phyloP scores from a whole-genome alignment of 75 land plant species.

The Cupressus sempervirens region DNA sequence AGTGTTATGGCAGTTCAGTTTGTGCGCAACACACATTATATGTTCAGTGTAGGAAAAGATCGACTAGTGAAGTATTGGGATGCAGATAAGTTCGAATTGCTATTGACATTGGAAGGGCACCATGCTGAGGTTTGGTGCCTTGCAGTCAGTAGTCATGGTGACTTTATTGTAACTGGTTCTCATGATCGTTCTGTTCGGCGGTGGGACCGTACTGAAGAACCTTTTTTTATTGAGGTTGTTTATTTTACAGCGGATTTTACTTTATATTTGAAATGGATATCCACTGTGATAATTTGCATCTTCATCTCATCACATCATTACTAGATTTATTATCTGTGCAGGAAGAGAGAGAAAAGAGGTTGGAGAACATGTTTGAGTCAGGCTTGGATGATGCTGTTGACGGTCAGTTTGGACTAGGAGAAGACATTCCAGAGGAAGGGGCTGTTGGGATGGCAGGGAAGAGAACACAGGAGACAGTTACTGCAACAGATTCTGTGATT shows the following conservation, averaged over 20 bases:
- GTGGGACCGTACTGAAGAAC: conserved; percentile 99
- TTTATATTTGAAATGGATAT: not conserved
- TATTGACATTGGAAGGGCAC: conserved; percentile 96
- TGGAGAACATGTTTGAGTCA: conserved; percentile 90
- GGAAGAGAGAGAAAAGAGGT: conserved; percentile 97
- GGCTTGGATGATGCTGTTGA: conserved; percentile 58
- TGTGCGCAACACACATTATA: conserved; percentile 92
- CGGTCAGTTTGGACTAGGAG: conserved; percentile 46
- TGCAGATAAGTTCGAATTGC: conserved; percentile 97
- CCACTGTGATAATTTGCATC: not conserved
- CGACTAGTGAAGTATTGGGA: conserved; percentile 98
- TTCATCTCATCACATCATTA: not conserved
- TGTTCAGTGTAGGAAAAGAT: conserved; percentile 96
- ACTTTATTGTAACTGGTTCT: conserved; percentile 93
- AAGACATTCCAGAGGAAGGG: conserved; percentile 84
- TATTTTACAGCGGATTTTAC: not conserved
- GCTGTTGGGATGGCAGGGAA: conserved; percentile 83
- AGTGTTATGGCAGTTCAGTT: conserved; percentile 96
- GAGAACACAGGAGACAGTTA: conserved; percentile 74
- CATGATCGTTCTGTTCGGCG: conserved; percentile 94
- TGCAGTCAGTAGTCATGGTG: conserved; percentile 85
- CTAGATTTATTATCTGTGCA: conserved; percentile 28
- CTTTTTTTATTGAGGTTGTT: conserved; percentile 92
- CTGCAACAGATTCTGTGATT: conserved; percentile 78
- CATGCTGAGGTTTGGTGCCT: conserved; percentile 93